Base-by-base conservation (phyloP, 2,329 filamentous ascomycete genomes). In the Lasiodiplodia sp. region DNA sequence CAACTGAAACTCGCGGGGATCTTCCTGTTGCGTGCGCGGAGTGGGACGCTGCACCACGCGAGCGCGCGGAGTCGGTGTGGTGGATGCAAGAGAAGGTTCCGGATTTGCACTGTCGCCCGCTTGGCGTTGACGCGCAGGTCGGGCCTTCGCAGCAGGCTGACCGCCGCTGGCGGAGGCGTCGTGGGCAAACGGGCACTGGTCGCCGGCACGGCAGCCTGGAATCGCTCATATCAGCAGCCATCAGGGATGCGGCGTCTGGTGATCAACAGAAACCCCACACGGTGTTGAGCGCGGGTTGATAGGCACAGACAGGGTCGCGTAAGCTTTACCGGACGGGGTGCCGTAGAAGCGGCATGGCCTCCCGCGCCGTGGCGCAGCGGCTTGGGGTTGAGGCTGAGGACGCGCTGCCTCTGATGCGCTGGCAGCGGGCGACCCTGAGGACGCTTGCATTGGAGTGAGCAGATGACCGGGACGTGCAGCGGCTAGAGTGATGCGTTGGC, bases 1-100 rank as follows among this genome's bases (percentile, higher is more conserved):
- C 63, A 95, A 80, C 77, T 96, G 91, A 76, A 93, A 96, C 68
- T 86, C 86, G 71, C 91, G 86, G 7, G 92, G 91, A 75, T 94
- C 88, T 69, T 89, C 84, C 37, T 82, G 78, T 78, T 93, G 90
- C 12, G 86, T 83, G 69, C 86, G 83, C 7, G 92, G 88, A 2
- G 91, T 81, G 12, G 92, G 92, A 75, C 89, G 91, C 69, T 86
- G 78, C 38, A 92, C 87, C 23, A 90, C 80, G 69, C 86, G 85
- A 53, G 84, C 83, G 38, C 23, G 70, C 64, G 58, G 72, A 72
- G 71, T 55, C 70, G 72, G 69, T 70, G 70, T 66, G 70, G 69
- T 69, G 71, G 71, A 18, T 66, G 53, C 66, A 57, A 47, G 25
- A 52, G 66, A 58, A 63, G 37, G 57, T 56, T 56, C 65, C 71